A percentile compares a stretch with the other conserved stretches of the same genome.
Evolutionary conservation across 495 filamentous ascomycete species (phyloP).

Genomic region (Aspergillus carlsbadensis): DNA sequence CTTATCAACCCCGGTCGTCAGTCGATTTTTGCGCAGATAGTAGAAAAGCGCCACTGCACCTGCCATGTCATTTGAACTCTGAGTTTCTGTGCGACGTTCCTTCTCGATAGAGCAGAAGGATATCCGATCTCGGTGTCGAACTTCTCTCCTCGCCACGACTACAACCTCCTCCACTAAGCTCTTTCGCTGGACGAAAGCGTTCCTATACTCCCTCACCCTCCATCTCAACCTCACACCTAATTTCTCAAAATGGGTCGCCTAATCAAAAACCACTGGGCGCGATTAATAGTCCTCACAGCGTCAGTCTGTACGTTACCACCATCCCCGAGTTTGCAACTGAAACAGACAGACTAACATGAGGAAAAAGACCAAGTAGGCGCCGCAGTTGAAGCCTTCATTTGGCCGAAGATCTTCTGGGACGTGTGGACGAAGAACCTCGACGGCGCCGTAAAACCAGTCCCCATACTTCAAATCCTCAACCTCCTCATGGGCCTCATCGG

Average conservation of each 20-base stretch:
- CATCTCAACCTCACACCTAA: slow-evolving; percentile 3
- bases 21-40: not conserved
- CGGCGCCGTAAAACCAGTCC: slow-evolving; percentile 77
- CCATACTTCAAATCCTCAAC: slow-evolving; percentile 91
- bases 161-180: not conserved
- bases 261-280: slow-evolving; percentile 99
- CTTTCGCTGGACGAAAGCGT: slow-evolving; percentile 34
- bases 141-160: not conserved
- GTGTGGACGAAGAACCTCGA: slow-evolving; percentile 91
- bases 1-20: not conserved
- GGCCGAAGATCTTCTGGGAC: slow-evolving; percentile 99
- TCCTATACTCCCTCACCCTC: not conserved
- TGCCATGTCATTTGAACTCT: slow-evolving; percentile 18
- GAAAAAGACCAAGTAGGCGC: slow-evolving; percentile 78
- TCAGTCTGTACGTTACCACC: slow-evolving; percentile 65
- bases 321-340: not conserved
- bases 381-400: slow-evolving; percentile 86
- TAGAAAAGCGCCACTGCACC: slow-evolving; percentile 2
- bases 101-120: slow-evolving; percentile 5
- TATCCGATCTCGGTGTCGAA: not conserved
- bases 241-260: slow-evolving; percentile 79
- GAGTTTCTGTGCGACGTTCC: slow-evolving; percentile 1
- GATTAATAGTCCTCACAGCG: slow-evolving; percentile 85
- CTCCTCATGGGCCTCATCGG: slow-evolving; percentile 82
- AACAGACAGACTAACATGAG: slow-evolving; percentile 30